Percentiles rank a stretch among this genome's conserved stretches.
phyloP scores from a whole-genome alignment of 2,329 filamentous ascomycete genomes.

The Monosporascus cannonballus region DNA sequence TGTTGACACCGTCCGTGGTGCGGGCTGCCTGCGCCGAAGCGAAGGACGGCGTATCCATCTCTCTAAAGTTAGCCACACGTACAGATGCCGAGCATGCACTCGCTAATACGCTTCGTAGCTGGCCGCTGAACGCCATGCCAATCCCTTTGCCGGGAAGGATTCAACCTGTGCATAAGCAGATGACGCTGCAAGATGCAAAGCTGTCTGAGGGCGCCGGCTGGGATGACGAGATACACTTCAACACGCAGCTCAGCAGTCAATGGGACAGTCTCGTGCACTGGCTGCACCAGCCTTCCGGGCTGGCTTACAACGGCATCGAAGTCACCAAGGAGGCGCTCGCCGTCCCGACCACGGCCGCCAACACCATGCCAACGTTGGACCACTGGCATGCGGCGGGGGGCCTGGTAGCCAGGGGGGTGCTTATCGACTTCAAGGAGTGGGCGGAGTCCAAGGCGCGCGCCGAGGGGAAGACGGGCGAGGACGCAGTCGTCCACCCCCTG shows the following conservation, averaged over 20 bases:
- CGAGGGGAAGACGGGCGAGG: slow-evolving; percentile 33
- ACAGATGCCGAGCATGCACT: background rate
- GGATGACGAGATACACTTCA: slow-evolving; percentile 48
- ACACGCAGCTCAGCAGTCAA: slow-evolving; percentile 49
- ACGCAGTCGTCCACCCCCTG: slow-evolving; percentile 45
- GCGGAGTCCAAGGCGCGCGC: slow-evolving; percentile 34
- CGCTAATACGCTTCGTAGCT: slow-evolving; percentile 21
- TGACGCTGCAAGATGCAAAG: slow-evolving; percentile 27
- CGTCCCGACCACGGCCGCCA: slow-evolving; percentile 22
- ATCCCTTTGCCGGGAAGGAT: slow-evolving; percentile 30
- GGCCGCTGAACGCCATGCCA: slow-evolving; percentile 36
- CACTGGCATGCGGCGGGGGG: slow-evolving; percentile 48
- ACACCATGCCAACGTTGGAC: slow-evolving; percentile 33
- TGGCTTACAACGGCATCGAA: slow-evolving; percentile 44
- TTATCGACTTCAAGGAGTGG: slow-evolving; percentile 46
- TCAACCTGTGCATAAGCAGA: slow-evolving; percentile 28
- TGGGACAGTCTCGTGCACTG: slow-evolving; percentile 50
- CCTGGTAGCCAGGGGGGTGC: slow-evolving; percentile 47
- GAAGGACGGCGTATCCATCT: slow-evolving; percentile 43
- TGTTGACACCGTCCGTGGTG: slow-evolving; percentile 41
- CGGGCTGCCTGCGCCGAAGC: slow-evolving; percentile 36
- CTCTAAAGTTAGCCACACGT: slow-evolving; percentile 38
- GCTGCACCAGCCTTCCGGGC: slow-evolving; percentile 34
- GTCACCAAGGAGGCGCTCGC: slow-evolving; percentile 29
- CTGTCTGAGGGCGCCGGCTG: slow-evolving; percentile 25